A percentile compares a stretch with the other conserved stretches of the same genome.
Evolutionary conservation across 2,329 filamentous ascomycete genomes (phyloP).

Genomic region (Xylariaceae sp.): DNA sequence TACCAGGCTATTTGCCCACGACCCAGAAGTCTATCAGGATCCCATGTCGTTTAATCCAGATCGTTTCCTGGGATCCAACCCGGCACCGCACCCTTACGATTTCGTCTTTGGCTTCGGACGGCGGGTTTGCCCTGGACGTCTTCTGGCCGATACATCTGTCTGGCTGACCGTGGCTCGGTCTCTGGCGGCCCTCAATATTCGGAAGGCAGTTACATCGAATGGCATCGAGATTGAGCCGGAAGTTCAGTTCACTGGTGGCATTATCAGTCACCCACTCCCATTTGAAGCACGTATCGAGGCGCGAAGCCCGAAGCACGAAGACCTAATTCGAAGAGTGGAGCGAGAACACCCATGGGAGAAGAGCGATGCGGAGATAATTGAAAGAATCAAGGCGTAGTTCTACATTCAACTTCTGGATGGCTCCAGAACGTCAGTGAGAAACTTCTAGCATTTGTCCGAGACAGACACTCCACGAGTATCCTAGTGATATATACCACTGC

Average conservation of each 20-base stretch:
- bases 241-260: constrained; percentile 12
- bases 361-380: constrained; percentile 7
- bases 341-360: constrained; percentile 11
- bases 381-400: constrained; percentile 1
- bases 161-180: constrained; percentile 34
- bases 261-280: constrained; percentile 19
- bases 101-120: constrained; percentile 33
- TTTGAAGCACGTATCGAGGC: constrained; percentile 20
- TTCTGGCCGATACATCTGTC: constrained; percentile 27
- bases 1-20: constrained; percentile 47
- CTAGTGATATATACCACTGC: no score
- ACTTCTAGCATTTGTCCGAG: no score
- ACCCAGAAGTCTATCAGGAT: constrained; percentile 59
- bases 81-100: constrained; percentile 24
- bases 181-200: constrained; percentile 42
- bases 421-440: no score
- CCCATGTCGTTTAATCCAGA: constrained; percentile 30
- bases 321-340: constrained; percentile 17
- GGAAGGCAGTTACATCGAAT: constrained; percentile 31
- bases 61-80: constrained; percentile 26
- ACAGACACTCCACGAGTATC: no score
- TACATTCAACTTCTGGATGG: neutral
- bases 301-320: constrained; percentile 19
- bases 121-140: constrained; percentile 30
- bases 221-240: constrained; percentile 27